Evolutionary conservation across 2,329 filamentous ascomycete genomes (phyloP).

Genomic region (Fusarium pilosicola): DNA sequence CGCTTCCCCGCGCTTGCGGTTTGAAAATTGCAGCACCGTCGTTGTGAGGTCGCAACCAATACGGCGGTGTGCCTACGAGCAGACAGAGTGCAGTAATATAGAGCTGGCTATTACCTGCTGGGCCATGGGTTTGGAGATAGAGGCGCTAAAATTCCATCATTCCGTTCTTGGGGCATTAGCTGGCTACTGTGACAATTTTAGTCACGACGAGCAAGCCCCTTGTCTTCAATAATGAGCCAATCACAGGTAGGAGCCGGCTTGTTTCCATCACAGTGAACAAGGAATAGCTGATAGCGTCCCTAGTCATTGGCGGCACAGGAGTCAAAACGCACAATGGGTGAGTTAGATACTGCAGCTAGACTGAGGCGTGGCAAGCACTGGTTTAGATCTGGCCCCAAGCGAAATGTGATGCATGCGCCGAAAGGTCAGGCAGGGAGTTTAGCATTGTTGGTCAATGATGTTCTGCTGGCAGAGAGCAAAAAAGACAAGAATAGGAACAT

Average conservation of each 20-base stretch:
- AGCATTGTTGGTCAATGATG: neutral
- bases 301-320: slow-evolving; percentile 13
- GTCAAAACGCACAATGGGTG: slow-evolving; percentile 23
- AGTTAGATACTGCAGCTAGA: slow-evolving; percentile 14
- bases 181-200: slow-evolving; percentile 39
- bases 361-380: slow-evolving; percentile 28
- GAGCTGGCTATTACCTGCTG: slow-evolving; percentile 23
- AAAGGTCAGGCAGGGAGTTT: neutral
- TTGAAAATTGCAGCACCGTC: slow-evolving; percentile 7
- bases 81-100: slow-evolving; percentile 32
- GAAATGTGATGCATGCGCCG: neutral
- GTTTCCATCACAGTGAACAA: slow-evolving; percentile 32
- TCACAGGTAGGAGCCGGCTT: slow-evolving; percentile 17
- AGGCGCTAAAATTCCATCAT: slow-evolving; percentile 37
- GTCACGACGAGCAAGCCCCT: slow-evolving; percentile 32
- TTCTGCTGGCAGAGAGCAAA: neutral
- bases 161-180: slow-evolving; percentile 18
- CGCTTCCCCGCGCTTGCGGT: slow-evolving; percentile 32
- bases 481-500: slow-evolving; percentile 29
- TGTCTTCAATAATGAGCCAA: slow-evolving; percentile 30
- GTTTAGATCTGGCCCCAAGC: slow-evolving; percentile 1
- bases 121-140: slow-evolving; percentile 21
- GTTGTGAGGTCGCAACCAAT: slow-evolving; percentile 26
- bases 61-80: slow-evolving; percentile 40
- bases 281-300: slow-evolving; percentile 17